These are phyloP conservation scores for Picochlorum sp. DNA, from an alignment of 139 green algal species.

Conservation along the genomic window DNA sequence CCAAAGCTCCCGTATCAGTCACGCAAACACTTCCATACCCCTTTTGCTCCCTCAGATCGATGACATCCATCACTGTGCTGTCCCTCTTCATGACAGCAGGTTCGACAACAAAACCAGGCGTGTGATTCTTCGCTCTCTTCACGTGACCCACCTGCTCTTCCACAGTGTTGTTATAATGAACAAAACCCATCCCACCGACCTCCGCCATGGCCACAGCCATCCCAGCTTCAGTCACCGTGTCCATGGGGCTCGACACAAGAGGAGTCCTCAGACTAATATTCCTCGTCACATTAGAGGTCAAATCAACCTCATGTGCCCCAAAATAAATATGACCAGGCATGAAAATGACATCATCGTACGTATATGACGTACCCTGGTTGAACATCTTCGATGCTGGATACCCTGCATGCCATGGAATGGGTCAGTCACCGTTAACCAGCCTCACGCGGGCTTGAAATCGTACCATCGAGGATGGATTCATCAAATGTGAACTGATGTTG, in stretches of 20 bases:
- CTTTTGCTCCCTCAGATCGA: conserved; percentile 47
- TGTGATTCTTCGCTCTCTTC: conserved; percentile 61
- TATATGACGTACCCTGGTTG: conserved; percentile 84
- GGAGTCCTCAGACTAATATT: conserved; percentile 81
- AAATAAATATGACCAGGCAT: conserved; percentile 96
- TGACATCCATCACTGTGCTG: conserved; percentile 50
- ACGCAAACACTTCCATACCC: conserved; percentile 49
- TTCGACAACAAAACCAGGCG: conserved; percentile 56
- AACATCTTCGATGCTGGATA: conserved; percentile 58
- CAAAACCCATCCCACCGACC: conserved; percentile 86
- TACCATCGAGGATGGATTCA: conserved; percentile 3
- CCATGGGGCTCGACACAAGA: conserved; percentile 91
- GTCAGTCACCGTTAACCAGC: no score
- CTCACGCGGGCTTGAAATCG: neutral
- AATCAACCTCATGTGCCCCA: conserved; percentile 82
- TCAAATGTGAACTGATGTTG: neutral
- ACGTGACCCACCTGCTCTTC: conserved; percentile 83
- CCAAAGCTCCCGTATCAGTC: conserved; percentile 71
- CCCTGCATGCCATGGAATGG: conserved; percentile 36
- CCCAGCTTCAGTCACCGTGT: conserved; percentile 91
- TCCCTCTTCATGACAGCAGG: conserved; percentile 40
- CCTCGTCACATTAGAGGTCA: conserved; percentile 69
- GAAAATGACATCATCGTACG: conserved; percentile 99
- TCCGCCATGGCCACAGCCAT: conserved; percentile 96
- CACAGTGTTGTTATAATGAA: conserved; percentile 96